These are phyloP conservation scores for Brassica juncea DNA, from an alignment of 345 rosid species.

Conservation along the genomic window DNA sequence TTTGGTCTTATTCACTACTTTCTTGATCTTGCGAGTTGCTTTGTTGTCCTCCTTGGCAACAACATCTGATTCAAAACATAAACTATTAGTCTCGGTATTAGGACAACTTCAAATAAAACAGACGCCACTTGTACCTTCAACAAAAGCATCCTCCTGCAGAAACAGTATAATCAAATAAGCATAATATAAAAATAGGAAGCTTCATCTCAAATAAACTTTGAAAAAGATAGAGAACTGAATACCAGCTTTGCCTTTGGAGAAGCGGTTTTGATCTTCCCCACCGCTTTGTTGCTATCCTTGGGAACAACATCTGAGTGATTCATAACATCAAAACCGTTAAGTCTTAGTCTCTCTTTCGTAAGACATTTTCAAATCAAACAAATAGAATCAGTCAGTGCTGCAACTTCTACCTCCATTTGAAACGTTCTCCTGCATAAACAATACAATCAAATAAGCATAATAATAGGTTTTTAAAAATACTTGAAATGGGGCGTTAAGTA, in stretches of 20 bases:
- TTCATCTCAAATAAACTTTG: neutral
- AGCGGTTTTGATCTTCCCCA: neutral
- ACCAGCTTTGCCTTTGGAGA: neutral
- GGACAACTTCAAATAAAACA: neutral
- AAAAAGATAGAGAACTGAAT: neutral
- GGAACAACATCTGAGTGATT: neutral
- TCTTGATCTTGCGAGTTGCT: neutral
- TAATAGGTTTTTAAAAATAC: too few species aligned
- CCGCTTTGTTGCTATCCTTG: neutral
- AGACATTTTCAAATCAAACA: neutral
- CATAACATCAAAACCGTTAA: neutral
- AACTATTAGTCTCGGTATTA: neutral
- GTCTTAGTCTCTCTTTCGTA: neutral
- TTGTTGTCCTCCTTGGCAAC: constrained; percentile 5
- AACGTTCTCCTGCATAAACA: constrained; percentile 41
- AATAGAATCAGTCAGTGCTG: neutral
- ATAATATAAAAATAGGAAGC: neutral
- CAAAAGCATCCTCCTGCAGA: neutral
- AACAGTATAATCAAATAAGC: neutral
- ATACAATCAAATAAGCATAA: constrained; percentile 9
- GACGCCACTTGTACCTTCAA: constrained; percentile 3
- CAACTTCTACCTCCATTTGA: constrained; percentile 39
- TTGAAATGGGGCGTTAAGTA: neutral
- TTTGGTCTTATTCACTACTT: neutral
- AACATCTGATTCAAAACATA: constrained; percentile 1